Base-by-base conservation (phyloP, 306 rosid species). In the Quercus gilva region DNA sequence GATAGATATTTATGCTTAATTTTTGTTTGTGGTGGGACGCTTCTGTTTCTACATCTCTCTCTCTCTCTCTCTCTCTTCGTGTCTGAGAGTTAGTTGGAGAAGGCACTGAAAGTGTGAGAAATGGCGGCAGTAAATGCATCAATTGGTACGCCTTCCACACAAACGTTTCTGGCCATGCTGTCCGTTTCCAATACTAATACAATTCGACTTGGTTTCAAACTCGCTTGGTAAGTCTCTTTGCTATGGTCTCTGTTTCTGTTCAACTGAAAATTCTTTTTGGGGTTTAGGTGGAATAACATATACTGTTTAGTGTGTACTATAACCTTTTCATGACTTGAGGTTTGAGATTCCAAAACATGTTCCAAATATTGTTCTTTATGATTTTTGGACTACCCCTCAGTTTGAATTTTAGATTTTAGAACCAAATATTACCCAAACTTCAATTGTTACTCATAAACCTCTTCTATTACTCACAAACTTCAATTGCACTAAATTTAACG, bases 41-140 rank as follows among this genome's bases (percentile, higher is more conserved):
- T 19, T 58, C 72, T 49, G 53, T 45, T 14, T 14, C 31, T 78
- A 69, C 79, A 29, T 10, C 51, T 31, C 17, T 82, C 59, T 17
- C 31, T 65, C 18, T 67, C 77, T 12, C 19, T 18, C 8, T 26
- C 18, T 68, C 37, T 37, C 55, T 8, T 23, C 21, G 11, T 55
- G n/a, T 64, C 63, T 71, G 6, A 63, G 41, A 26, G 11, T 57
- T 18, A 72, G 61, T 23, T 61, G 55, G 75, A 83, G 81, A 17
- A 70, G 53, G 74, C 71, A 69, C 74, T 63, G 45, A 61, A 68
- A 72, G 76, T 73, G 81, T 79, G 55, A 82, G 71, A 73, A 78
- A 90, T 90, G 95, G 97, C 98, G 35, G 87, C 92, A 71, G 76
- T 86, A 0, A 88, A 84, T 69, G 60, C 89, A 19, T 87, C 97